Base-by-base conservation (phyloP, 2,329 filamentous ascomycete genomes). In the Nemania sp. region DNA sequence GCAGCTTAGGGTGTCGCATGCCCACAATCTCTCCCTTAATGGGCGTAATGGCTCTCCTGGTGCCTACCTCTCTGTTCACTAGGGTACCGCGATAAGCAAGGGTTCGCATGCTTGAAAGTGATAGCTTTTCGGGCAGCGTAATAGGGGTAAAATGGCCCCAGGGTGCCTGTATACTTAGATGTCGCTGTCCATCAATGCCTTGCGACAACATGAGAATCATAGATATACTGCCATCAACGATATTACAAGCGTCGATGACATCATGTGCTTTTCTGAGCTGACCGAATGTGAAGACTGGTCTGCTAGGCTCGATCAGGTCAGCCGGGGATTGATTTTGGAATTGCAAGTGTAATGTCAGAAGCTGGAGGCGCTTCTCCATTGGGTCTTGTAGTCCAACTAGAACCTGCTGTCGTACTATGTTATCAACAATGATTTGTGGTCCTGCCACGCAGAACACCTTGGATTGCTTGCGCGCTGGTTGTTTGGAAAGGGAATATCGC, bases 91-190 rank as follows among this genome's bases (percentile, higher is more conserved):
- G 75, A 62, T 84, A 85, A 54, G 85, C 84, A 39, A 90, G 76
- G 59, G 81, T 84, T 67, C 84, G 81, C 25, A 83, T 78, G 64
- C 89, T 86, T 58, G 87, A 82, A 20, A 86, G 73, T 60, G 81
- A 81, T 18, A 92, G 77, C 29, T 71, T 73, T 7, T 81, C 67
- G 1, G 89, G 87, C 1, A 92, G 75, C 0, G 82, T 78, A n/a
- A 92, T 76, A 45, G 86, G 86, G n/a, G 87, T 85, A 12, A 90
- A 80, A 54, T 83, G 83, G 59, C 88, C 87, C 90, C 90, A 93
- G 0, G 89, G 90, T 5, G 89, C 89, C 73, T 92, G 90, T 10
- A 91, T 77, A 65, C 87, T 90, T 15, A 94, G 75, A 69, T 90
- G 86, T 48, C 85, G 83, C 32, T 83, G 81, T 1, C 88, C 88